Evolutionary conservation across 345 rosid genomes (phyloP).

Genomic region (Tarenaya hassleriana): DNA sequence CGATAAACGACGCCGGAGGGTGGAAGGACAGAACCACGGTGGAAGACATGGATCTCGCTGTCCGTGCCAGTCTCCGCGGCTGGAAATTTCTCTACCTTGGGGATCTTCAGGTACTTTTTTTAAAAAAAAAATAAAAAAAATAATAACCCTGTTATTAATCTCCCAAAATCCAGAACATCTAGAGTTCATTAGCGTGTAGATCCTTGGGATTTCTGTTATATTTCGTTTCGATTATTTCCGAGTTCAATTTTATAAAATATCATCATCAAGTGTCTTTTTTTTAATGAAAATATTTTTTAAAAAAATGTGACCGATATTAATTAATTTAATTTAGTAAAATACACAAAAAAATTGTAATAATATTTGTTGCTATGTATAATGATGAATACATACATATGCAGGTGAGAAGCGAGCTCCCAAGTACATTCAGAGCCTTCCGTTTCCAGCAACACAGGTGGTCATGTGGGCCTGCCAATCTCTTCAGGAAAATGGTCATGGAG

Average conservation of each 20-base stretch:
- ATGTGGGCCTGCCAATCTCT: constrained; percentile 60
- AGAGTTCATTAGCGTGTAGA: too few species aligned
- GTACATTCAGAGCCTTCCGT: constrained; percentile 42
- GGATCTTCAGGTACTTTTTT: constrained; percentile 61
- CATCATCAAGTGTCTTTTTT: too few species aligned
- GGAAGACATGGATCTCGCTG: constrained; percentile 98
- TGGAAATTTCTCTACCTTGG: constrained; percentile 94
- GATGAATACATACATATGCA: constrained; percentile 20
- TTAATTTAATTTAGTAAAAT: neutral
- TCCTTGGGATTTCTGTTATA: too few species aligned
- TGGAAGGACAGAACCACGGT: constrained; percentile 98
- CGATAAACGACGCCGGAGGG: constrained; percentile 96
- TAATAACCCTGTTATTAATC: neutral
- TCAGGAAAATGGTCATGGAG: constrained; percentile 45
- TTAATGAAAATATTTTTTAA: too few species aligned
- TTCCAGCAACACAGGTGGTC: constrained; percentile 65
- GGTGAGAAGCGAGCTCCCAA: constrained; percentile 60
- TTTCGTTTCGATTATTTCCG: too few species aligned
- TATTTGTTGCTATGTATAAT: neutral
- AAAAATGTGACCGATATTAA: neutral
- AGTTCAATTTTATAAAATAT: too few species aligned
- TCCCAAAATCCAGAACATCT: neutral
- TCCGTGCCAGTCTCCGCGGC: constrained; percentile 84
- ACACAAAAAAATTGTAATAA: neutral
- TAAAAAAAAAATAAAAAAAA: neutral